Base-by-base conservation (phyloP, 169 alveolate genomes). In the Perkinsus marinus region DNA sequence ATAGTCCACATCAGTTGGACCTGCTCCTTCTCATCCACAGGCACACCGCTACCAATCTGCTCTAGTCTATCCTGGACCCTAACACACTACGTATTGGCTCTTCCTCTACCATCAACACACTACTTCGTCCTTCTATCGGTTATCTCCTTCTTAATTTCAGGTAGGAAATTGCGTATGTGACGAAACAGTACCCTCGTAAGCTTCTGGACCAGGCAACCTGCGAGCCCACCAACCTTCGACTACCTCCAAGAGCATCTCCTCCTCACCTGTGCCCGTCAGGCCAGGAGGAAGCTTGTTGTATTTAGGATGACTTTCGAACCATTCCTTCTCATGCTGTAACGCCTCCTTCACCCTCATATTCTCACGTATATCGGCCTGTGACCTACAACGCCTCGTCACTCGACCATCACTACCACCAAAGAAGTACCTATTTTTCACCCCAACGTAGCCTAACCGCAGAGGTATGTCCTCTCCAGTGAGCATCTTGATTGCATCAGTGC, bases 401-500 rank as follows among this genome's bases (percentile, higher is more conserved):
- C 30, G 91, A 94, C 98, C 69, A 97, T 97, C 16, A 98, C 93
- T 39, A 99, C 98, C 92, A 97, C 95, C 47, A 93, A 94, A 36
- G 98, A 98, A 36, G 7, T 57, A 96, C 92, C 99, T 94, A 92
- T 96, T 97, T 91, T 98, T 97, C 9, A 98, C 99, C 39, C 99
- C 99, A 26, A 99, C 98, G 95, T 97, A 99, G 0, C 99, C 99
- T 39, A 99, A 95, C 94, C 98, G 93, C 22, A 99, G 95, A 0
- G 98, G 99, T 39, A 98, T 98, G 90, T 98, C 99, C 92, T 98
- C 98, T 39, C 99, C 99, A 93, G 96, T 93, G 30, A 99, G 95
- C 98, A 98, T 97, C 91, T 98, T 97, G 92, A 97, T 96, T 0
- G 99, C 99, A 94, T 98, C 99, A 0, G 99, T 97, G 6, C 99